phyloP scores from a whole-genome alignment of 257 asterid species.

The Solanum bulbocastanum region DNA sequence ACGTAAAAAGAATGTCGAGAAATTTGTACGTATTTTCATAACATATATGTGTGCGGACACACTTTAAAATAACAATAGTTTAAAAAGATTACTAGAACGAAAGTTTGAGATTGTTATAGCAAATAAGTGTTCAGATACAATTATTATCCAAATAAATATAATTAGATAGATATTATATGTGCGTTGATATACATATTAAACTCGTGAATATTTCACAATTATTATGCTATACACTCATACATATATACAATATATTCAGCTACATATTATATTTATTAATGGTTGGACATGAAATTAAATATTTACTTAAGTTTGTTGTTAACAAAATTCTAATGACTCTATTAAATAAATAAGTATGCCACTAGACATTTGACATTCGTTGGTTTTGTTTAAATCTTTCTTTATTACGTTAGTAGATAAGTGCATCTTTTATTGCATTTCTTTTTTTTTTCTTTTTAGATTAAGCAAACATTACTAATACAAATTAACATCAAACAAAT shows the following conservation, averaged over 20 bases:
- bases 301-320: not conserved
- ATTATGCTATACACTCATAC: not conserved
- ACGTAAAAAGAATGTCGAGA: not conserved
- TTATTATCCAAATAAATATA: not conserved
- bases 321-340: not conserved
- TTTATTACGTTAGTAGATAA: not conserved
- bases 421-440: not conserved
- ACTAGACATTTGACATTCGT: not conserved
- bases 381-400: not conserved
- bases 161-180: not conserved
- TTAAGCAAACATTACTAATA: not conserved
- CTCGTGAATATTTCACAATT: not conserved
- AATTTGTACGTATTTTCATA: not conserved
- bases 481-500: not conserved
- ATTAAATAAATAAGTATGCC: not conserved
- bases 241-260: not conserved
- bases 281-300: not conserved
- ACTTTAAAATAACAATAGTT: not conserved
- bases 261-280: not conserved
- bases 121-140: not conserved
- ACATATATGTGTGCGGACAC: not conserved
- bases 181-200: not conserved
- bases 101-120: not conserved
- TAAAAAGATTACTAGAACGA: not conserved
- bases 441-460: not conserved